A percentile compares a stretch with the other conserved stretches of the same genome.
These are phyloP conservation scores for Sphagnurus paluster DNA, from an alignment of 1,284 basidiomycete species.

Conservation along the genomic window DNA sequence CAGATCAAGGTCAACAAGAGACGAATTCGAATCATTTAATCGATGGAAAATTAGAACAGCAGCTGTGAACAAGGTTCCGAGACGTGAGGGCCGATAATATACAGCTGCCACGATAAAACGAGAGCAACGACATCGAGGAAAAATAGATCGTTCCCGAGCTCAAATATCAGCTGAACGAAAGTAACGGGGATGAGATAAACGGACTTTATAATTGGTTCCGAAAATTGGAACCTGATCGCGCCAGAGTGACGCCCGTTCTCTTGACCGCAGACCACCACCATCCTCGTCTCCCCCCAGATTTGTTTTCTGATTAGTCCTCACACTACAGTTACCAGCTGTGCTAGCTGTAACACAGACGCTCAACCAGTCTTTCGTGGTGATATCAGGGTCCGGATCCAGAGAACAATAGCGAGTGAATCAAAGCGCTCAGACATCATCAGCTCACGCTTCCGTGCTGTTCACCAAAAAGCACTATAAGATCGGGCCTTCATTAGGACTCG, in stretches of 20 bases:
- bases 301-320: neutral
- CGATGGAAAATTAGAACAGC: neutral
- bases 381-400: conserved; percentile 11
- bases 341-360: neutral
- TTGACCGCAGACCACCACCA: conserved; percentile 23
- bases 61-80: no score
- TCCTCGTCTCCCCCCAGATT: conserved; percentile 1
- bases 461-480: conserved; percentile 16
- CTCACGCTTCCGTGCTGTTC: conserved; percentile 16
- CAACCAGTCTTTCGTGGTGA: neutral
- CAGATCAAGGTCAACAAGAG: conserved; percentile 5
- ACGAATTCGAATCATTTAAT: neutral
- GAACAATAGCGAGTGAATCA: conserved; percentile 21
- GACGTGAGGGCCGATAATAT: neutral
- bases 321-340: neutral
- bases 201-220: conserved; percentile 15
- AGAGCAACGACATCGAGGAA: neutral
- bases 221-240: conserved; percentile 22
- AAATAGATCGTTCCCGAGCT: no score
- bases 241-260: conserved; percentile 16
- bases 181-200: conserved; percentile 24
- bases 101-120: neutral
- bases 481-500: conserved; percentile 9
- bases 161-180: conserved; percentile 15
- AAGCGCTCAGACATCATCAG: conserved; percentile 23